Conservation (phyloP, 495 filamentous ascomycete species). For the Jackrogersella minutella region DNA sequence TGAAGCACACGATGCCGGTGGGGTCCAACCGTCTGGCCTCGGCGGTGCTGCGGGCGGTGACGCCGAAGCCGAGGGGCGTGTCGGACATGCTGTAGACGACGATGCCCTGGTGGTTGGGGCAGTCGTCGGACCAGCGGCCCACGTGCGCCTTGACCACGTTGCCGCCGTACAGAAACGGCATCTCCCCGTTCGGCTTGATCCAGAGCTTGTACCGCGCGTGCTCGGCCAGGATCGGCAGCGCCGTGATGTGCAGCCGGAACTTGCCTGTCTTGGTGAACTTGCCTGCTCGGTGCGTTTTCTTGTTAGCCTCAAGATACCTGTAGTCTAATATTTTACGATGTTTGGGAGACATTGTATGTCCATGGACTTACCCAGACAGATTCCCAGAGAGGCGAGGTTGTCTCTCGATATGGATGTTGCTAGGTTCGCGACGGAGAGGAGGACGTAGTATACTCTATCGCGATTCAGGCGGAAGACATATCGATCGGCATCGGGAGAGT, state of each 20-base stretch:
- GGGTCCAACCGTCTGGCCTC: constrained; percentile 85
- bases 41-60: constrained; percentile 81
- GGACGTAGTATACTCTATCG: constrained; percentile 86
- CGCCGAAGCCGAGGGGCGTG: constrained; percentile 76
- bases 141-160: constrained; percentile 93
- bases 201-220: constrained; percentile 94
- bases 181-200: constrained; percentile 94
- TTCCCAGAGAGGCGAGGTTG: constrained; percentile 82
- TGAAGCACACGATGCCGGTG: constrained; percentile 83
- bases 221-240: constrained; percentile 83
- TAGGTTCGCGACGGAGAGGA: constrained; percentile 85
- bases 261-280: constrained; percentile 95
- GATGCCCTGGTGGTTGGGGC: constrained; percentile 78
- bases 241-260: constrained; percentile 84
- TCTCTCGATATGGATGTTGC: constrained; percentile 82
- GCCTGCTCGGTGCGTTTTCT: constrained; percentile 45
- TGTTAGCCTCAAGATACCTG: constrained; percentile 13
- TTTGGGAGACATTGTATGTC: too few relatives aligned
- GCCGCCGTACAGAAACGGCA: constrained; percentile 92
- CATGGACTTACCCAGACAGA: constrained; percentile 68
- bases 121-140: constrained; percentile 86
- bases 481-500: constrained; percentile 67
- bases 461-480: constrained; percentile 88
- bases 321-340: too few relatives aligned
- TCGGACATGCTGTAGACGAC: constrained; percentile 81